Base-by-base conservation (phyloP, 441 rosid genomes). In the Adansonia rubrostipa region DNA sequence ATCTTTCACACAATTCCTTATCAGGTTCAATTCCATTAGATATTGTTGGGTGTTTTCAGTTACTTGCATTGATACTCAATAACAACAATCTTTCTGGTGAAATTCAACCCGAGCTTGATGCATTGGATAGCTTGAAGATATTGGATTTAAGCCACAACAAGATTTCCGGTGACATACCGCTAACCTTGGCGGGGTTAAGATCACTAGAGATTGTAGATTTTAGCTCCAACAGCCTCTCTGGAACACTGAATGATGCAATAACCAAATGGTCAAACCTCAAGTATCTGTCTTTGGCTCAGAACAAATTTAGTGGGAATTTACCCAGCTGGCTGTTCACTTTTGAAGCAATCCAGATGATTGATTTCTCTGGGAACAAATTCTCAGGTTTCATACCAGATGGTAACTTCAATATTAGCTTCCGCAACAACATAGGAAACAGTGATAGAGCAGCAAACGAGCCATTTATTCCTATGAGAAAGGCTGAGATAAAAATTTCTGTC, bases 51-150 rank as follows among this genome's bases (percentile, higher is more conserved):
- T 95, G 97, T 80, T 93, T 93, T 80, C 99, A 95, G 90, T 78
- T 95, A 20, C 91, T 93, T 53, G 93, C 93, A 58, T 64, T 95
- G 75, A 80, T 93, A 7, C 87, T 93, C 53, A 86, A 83, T 63
- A 89, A 89, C 85, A 95, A 95, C 83, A 89, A 92, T 78, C 92
- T 95, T 62, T 86, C 92, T 0, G 97, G 99, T 0, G 91, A 91
- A 84, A 90, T 95, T 70, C 96, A 93, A 75, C 97, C 96, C 0
- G 97, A 95, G 84, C 92, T 95, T 48, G 99, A 95, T 80, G 99
- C 97, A 1, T 79, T 93, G 79, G 91, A 92, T 78, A 87, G 99
- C 87, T 77, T 95, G 71, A 90, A 89, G 86, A 90, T 95, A 80
- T 79, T 95, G 22, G 97, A 93, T 77, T 84, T 93, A 71, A 90